These are phyloP conservation scores for Fomitopsis palustris DNA, from an alignment of 1,284 basidiomycete species.

Conservation along the genomic window DNA sequence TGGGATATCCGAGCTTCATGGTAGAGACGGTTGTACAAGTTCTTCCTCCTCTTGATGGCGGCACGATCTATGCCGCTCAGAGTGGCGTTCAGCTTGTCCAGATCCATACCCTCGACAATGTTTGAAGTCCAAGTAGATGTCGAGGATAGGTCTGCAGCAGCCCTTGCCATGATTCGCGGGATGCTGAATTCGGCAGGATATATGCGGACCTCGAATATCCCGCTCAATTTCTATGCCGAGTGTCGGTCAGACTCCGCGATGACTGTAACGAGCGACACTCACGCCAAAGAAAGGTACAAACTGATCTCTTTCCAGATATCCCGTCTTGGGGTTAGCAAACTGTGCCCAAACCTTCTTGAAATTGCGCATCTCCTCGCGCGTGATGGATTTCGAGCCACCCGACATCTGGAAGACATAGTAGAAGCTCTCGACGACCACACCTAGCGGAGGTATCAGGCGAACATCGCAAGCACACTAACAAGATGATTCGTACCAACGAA, in stretches of 20 bases:
- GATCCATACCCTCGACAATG: slow-evolving; percentile 55
- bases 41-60: slow-evolving; percentile 62
- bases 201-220: slow-evolving; percentile 82
- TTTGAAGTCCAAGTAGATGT: slow-evolving; percentile 6
- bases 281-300: slow-evolving; percentile 85
- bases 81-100: slow-evolving; percentile 55
- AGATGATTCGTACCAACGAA: slow-evolving; percentile 63
- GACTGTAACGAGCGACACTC: slow-evolving; percentile 27
- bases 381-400: slow-evolving; percentile 80
- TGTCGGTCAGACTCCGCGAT: too few relatives aligned
- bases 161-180: slow-evolving; percentile 51
- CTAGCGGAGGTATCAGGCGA: slow-evolving; percentile 28
- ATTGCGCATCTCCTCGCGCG: slow-evolving; percentile 84
- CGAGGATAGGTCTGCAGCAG: slow-evolving; percentile 29
- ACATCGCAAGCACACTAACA: neutral
- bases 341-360: slow-evolving; percentile 96
- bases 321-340: slow-evolving; percentile 77
- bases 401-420: slow-evolving; percentile 92
- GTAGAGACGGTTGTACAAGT: slow-evolving; percentile 72
- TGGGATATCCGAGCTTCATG: slow-evolving; percentile 82
- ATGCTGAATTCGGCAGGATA: slow-evolving; percentile 73
- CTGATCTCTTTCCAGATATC: slow-evolving; percentile 70
- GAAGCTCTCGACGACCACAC: slow-evolving; percentile 96
- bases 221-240: slow-evolving; percentile 59
- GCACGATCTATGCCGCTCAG: slow-evolving; percentile 65